Percentiles rank a stretch among this genome's conserved stretches.
phyloP scores from a whole-genome alignment of 768 basidiomycete species.

The Leccinum broughii region DNA sequence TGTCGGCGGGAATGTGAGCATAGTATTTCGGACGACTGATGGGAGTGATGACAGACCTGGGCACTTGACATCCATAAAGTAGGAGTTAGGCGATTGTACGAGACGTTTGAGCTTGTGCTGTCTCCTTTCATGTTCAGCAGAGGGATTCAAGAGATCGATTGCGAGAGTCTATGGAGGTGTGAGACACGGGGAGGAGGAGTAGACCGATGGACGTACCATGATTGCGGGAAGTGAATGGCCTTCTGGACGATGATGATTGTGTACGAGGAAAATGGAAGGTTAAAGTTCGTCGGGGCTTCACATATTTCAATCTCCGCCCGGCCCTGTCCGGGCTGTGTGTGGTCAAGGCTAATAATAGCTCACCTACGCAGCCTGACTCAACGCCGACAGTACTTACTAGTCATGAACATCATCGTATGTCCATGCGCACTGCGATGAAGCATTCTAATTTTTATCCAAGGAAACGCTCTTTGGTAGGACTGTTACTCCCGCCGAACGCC shows the following conservation, averaged over 20 bases:
- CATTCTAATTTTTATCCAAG: slow-evolving; percentile 43
- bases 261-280: slow-evolving; percentile 20
- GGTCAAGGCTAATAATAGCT: slow-evolving; percentile 1
- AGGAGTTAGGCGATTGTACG: slow-evolving; percentile 97
- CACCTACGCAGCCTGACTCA: slow-evolving; percentile 9
- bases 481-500: slow-evolving; percentile 92
- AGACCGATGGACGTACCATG: slow-evolving; percentile 19
- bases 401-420: slow-evolving; percentile 78
- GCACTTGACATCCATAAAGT: slow-evolving; percentile 99
- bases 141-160: slow-evolving; percentile 96
- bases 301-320: slow-evolving; percentile 21
- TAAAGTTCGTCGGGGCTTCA: slow-evolving; percentile 25
- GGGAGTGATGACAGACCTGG: slow-evolving; percentile 60
- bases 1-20: neutral
- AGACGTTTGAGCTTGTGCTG: slow-evolving; percentile 99
- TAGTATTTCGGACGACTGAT: neutral
- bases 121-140: slow-evolving; percentile 78
- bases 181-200: neutral
- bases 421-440: neutral
- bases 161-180: slow-evolving; percentile 79
- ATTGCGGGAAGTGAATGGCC: slow-evolving; percentile 7
- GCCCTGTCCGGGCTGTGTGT: slow-evolving; percentile 11
- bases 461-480: slow-evolving; percentile 95
- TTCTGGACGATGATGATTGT: slow-evolving; percentile 27
- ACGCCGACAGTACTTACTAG: slow-evolving; percentile 17